These are phyloP conservation scores for Mortierella alpina DNA, from an alignment of 192 early-diverging fungal species.

Conservation along the genomic window DNA sequence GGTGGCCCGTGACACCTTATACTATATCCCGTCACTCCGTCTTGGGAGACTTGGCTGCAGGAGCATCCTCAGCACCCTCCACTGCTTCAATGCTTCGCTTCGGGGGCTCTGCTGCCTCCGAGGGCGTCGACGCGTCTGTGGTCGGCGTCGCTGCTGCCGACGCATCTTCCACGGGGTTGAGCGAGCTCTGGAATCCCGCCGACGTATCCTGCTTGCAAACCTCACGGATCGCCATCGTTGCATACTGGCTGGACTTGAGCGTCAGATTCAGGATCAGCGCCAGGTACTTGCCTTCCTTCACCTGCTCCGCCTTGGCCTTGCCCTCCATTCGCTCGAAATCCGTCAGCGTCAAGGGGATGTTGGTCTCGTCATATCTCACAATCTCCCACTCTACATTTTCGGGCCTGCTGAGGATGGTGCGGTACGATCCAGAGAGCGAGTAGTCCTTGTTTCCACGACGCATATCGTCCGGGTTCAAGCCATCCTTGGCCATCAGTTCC, in stretches of 20 bases:
- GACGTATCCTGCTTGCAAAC: slow-evolving; percentile 77
- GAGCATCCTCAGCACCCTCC: slow-evolving; percentile 8
- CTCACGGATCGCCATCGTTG: slow-evolving; percentile 97
- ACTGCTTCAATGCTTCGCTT: slow-evolving; percentile 23
- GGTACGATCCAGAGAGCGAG: slow-evolving; percentile 74
- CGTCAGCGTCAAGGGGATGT: slow-evolving; percentile 64
- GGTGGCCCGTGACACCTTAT: no score
- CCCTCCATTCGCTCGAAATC: slow-evolving; percentile 73
- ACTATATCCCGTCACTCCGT: no score
- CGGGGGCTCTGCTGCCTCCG: no score
- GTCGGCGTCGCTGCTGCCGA: no score
- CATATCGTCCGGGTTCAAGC: slow-evolving; percentile 76
- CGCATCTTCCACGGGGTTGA: slow-evolving; percentile 17
- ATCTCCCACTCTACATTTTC: slow-evolving; percentile 70
- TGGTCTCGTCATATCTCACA: slow-evolving; percentile 74
- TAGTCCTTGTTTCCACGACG: slow-evolving; percentile 61
- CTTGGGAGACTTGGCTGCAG: slow-evolving; percentile 9
- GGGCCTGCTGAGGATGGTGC: slow-evolving; percentile 70
- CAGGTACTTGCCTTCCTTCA: slow-evolving; percentile 70
- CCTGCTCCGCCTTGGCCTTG: slow-evolving; percentile 33
- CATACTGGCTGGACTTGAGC: slow-evolving; percentile 87
- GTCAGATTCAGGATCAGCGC: slow-evolving; percentile 84
- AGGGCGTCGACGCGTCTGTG: no score
- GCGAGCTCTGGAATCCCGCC: slow-evolving; percentile 59
- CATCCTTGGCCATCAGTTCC: slow-evolving; percentile 78